Percentiles rank a stretch among this genome's conserved stretches.
Conservation (phyloP, 1,284 basidiomycete species). For the Microbotryum violaceum region DNA sequence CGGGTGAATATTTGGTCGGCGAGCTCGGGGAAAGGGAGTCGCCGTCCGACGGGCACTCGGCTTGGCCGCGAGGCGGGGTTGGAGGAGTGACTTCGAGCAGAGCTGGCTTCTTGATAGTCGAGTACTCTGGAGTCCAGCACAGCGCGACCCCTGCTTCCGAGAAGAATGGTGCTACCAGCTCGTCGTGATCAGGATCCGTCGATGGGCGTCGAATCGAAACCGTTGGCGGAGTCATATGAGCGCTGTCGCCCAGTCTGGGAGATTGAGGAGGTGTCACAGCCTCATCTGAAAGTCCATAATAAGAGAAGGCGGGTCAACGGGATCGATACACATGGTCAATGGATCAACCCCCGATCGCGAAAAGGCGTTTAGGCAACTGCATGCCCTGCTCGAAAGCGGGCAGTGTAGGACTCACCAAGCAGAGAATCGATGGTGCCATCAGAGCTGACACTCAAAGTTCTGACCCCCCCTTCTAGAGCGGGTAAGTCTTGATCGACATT, state of each 20-base stretch:
- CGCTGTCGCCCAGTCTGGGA: neutral
- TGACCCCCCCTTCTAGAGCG: slow-evolving; percentile 12
- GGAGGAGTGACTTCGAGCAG: slow-evolving; percentile 1
- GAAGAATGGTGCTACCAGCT: no score
- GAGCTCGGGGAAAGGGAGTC: neutral
- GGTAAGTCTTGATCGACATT: slow-evolving; percentile 6
- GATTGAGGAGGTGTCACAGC: slow-evolving; percentile 26
- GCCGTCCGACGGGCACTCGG: neutral
- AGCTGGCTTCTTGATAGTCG: slow-evolving; percentile 2
- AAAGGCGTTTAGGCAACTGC: neutral
- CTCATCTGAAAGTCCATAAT: slow-evolving; percentile 6
- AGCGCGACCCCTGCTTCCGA: no score
- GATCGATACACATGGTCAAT: no score
- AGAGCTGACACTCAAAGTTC: slow-evolving; percentile 23
- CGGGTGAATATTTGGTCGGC: neutral
- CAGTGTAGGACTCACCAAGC: slow-evolving; percentile 8
- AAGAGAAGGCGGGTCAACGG: no score
- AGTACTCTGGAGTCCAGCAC: neutral
- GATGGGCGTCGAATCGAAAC: no score
- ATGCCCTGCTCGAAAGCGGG: neutral
- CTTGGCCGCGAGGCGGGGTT: neutral
- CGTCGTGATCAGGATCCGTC: no score
- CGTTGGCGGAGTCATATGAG: slow-evolving; percentile 16
- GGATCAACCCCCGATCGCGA: no score
- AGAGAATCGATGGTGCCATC: slow-evolving; percentile 24